Evolutionary conservation across 306 rosid species (phyloP), one percentile per base, ranked within the genome.

Genomic region (Cucurbita argyrosperma): DNA sequence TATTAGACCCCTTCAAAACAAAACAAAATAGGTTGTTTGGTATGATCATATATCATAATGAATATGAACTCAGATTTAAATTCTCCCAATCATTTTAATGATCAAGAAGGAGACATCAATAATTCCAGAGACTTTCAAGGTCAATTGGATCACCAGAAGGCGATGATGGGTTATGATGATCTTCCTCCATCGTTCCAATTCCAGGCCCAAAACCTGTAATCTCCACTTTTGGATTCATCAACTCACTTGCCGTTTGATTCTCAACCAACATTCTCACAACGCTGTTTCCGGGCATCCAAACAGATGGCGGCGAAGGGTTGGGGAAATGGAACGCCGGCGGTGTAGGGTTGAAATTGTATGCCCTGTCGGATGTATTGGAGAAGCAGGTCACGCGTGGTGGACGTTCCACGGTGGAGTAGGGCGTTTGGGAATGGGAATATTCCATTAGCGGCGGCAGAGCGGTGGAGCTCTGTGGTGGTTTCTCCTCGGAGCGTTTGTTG

Each of bases 151-250:
- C 74, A 23, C 47, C 74, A 68, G 69, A 62, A 39, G 8, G 5
- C 13, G 8, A 15, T 26, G 74, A 69, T 49, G 58, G 74, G 57
- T 47, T 15, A 2, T 45, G 72, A 68, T 13, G 4, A 68, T 47
- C 73, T 11, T 67, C 73, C 15, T 19, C 72, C 51, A 45, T 21
- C 15, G 21, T 46, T 65, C 71, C 71, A 66, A 66, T 66, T 15
- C 56, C 74, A 23, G 7, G 6, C 4, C 42, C 26, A 14, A 23
- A 68, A 19, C 40, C 74, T 0, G 72, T 11, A 66, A 45, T n/a
- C 72, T 66, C 72, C 72, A 45, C 54, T 30, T 66, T 66, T 4
- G 72, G 72, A 23, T 42, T 66, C 68, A 15, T 62, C 70, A 64
- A 15, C 19, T 19, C 43, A 30, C 66, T 30, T 0, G 19, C 18